Evolutionary conservation across 768 basidiomycete genomes (phyloP).

Genomic region (Tricholoma hemisulphureum): DNA sequence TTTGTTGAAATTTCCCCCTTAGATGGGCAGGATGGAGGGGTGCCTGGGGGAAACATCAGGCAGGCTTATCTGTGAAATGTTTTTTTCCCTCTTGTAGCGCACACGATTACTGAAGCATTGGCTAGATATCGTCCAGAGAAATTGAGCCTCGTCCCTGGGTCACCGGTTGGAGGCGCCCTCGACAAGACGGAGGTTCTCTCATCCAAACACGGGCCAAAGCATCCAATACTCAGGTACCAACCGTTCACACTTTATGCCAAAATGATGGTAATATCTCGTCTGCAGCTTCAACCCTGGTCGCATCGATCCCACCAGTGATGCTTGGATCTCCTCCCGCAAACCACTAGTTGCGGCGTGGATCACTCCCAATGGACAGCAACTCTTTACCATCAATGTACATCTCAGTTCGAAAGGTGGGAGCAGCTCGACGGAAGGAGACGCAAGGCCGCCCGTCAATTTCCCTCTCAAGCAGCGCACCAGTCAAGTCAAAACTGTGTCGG

Average conservation of each 20-base stretch:
- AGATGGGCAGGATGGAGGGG: constrained; percentile 55
- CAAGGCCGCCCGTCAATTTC: constrained; percentile 57
- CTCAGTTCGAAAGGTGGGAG: constrained; percentile 58
- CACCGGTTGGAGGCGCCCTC: constrained; percentile 47
- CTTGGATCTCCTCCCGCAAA: constrained; percentile 58
- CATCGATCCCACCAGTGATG: constrained; percentile 53
- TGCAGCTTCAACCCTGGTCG: constrained; percentile 62
- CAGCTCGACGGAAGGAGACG: constrained; percentile 52
- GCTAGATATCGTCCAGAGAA: constrained; percentile 49
- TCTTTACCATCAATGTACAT: constrained; percentile 63
- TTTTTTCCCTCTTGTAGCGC: not conserved
- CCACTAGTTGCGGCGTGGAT: constrained; percentile 60
- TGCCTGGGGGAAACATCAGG: constrained; percentile 63
- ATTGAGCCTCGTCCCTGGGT: constrained; percentile 43
- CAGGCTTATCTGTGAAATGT: constrained; percentile 50
- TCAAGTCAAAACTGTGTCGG: constrained; percentile 52
- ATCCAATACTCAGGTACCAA: constrained; percentile 37
- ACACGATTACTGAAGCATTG: not conserved
- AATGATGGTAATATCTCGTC: not conserved
- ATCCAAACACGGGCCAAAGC: constrained; percentile 30
- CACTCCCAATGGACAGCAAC: constrained; percentile 39
- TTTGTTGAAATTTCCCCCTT: constrained; percentile 52
- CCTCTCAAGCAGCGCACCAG: constrained; percentile 45
- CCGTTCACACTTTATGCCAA: not conserved
- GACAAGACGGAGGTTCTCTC: constrained; percentile 40